These are phyloP conservation scores for Didymellaceae sp. DNA, from an alignment of 2,329 filamentous ascomycete genomes.

Conservation along the genomic window DNA sequence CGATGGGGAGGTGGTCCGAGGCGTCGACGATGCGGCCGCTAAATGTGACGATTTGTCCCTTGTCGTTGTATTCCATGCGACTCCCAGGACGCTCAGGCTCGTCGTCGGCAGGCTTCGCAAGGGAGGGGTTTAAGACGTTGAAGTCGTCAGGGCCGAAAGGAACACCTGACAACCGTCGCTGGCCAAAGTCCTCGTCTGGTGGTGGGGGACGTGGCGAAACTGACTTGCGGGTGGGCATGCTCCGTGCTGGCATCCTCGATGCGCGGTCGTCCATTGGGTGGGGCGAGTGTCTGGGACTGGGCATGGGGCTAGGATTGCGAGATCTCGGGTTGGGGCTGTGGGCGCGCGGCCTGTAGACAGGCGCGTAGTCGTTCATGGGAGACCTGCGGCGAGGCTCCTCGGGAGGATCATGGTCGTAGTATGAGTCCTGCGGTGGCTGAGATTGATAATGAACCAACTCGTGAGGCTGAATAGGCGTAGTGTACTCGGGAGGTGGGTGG, in stretches of 20 bases:
- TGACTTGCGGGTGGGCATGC: slow-evolving; percentile 69
- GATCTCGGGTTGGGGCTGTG: slow-evolving; percentile 52
- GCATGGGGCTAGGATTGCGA: slow-evolving; percentile 54
- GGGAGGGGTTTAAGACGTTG: slow-evolving; percentile 70
- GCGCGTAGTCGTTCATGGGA: slow-evolving; percentile 48
- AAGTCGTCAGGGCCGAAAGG: slow-evolving; percentile 81
- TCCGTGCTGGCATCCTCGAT: slow-evolving; percentile 52
- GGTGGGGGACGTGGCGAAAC: slow-evolving; percentile 71
- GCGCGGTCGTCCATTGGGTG: slow-evolving; percentile 43
- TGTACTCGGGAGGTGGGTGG: slow-evolving; percentile 41
- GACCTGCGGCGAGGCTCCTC: slow-evolving; percentile 45
- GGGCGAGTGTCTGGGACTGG: slow-evolving; percentile 34
- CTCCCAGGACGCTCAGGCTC: slow-evolving; percentile 40
- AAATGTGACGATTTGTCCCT: slow-evolving; percentile 75
- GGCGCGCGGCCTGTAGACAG: slow-evolving; percentile 52
- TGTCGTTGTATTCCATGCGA: slow-evolving; percentile 56
- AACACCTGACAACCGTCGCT: slow-evolving; percentile 64
- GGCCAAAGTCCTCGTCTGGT: slow-evolving; percentile 48
- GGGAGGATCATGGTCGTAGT: slow-evolving; percentile 54
- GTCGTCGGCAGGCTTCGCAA: slow-evolving; percentile 35
- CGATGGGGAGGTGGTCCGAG: slow-evolving; percentile 78
- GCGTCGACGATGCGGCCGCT: slow-evolving; percentile 81
- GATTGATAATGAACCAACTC: slow-evolving; percentile 40
- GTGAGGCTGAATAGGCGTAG: slow-evolving; percentile 36
- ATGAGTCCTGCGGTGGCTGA: slow-evolving; percentile 41